Percentiles rank a stretch among this genome's conserved stretches.
Evolutionary conservation across 176 grass and related monocot species (phyloP).

Genomic region (Cymbopogon citratus): DNA sequence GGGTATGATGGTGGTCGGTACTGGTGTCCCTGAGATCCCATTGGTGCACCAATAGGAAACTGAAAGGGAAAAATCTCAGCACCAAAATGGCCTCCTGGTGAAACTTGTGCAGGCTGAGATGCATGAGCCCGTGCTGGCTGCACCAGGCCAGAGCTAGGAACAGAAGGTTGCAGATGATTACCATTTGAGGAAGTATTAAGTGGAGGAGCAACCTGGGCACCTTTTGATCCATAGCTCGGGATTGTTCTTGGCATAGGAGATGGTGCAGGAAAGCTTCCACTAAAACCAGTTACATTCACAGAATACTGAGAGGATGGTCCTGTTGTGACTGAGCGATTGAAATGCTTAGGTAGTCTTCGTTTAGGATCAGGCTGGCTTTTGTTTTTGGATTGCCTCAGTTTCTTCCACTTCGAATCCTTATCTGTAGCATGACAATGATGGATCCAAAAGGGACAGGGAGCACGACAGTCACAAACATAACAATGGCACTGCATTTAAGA

Average conservation of each 20-base stretch:
- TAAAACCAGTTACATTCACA: not conserved
- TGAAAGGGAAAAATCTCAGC: conserved; percentile 5
- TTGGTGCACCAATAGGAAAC: not conserved
- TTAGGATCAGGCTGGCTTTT: conserved; percentile 17
- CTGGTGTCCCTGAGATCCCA: conserved; percentile 10
- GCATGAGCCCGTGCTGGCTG: not conserved
- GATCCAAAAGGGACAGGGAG: conserved; percentile 63
- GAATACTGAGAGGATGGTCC: not conserved
- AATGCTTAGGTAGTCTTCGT: not conserved
- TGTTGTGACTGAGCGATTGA: conserved; percentile 6
- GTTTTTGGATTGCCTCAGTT: conserved; percentile 41
- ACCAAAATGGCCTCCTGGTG: not conserved
- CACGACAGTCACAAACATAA: conserved; percentile 80
- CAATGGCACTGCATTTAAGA: conserved; percentile 83
- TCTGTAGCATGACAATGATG: conserved; percentile 85
- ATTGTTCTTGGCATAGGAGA: not conserved
- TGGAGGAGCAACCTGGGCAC: not conserved
- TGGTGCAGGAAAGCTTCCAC: not conserved
- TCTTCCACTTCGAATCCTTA: conserved; percentile 56
- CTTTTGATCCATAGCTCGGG: not conserved
- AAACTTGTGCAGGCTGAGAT: conserved; percentile 5
- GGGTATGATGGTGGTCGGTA: conserved; percentile 8
- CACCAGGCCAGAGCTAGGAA: not conserved
- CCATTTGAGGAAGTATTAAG: conserved; percentile 12
- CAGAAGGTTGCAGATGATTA: not conserved